Base-by-base conservation (phyloP, 805 yeast species). In the Metschnikowia lunata region DNA sequence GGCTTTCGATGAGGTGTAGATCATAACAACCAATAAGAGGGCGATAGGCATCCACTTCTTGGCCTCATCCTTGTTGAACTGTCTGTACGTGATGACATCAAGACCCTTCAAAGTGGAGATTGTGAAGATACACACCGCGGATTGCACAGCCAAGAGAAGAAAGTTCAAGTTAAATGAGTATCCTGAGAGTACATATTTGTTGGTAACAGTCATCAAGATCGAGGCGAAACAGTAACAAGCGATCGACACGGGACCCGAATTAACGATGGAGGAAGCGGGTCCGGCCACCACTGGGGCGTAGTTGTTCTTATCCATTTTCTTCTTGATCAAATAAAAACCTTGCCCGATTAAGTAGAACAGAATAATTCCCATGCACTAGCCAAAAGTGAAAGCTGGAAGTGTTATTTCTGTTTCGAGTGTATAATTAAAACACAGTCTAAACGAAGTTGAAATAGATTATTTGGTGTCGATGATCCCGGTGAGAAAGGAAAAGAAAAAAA, bases 21-120 rank as follows among this genome's bases (percentile, higher is more conserved):
- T 90, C 98, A 91, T 93, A 37, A 81, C 72, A 36, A 90, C 98
- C 60, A 93, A 79, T 58, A 90, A 70, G 52, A 89, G 69, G 2
- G 97, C 90, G 59, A 93, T 89, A 44, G 98, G 98, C 55, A 88
- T 80, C 95, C 99, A 93, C 71, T 88, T 88, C 69, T 83, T 86
- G 45, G 96, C 96, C 71, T 93, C 99, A 43, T 79, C 83, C 54
- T 74, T 71, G 75, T 88, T 88, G 68, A 86, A 80, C 54, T 83
- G 83, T 67, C 99, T 84, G 75, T 85, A 91, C 48, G 84, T 86
- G 66, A 91, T 88, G 52, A 87, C 71, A 36, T 88, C 88, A 41
- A 84, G 64, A 9, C 78, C 57, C 67, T 88, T 89, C 64, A 91
- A 75, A n/a, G 79, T 68, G 45, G 81, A 75, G 56, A 93, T 82